A percentile compares a stretch with the other conserved stretches of the same genome.
phyloP scores from a whole-genome alignment of 129 eudicot species.

The Lactuca saligna region DNA sequence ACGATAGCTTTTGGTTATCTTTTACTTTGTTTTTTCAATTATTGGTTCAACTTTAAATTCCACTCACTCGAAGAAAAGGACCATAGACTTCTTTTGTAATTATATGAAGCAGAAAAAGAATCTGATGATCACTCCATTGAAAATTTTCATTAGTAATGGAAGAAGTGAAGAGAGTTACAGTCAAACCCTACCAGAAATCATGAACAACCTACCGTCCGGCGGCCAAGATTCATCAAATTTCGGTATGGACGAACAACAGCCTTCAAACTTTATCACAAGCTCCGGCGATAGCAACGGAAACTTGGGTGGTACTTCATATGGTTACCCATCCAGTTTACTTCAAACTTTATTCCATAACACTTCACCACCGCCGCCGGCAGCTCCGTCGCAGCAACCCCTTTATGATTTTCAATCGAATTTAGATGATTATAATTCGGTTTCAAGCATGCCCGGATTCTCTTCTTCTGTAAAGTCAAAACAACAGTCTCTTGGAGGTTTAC shows the following conservation, averaged over 20 bases:
- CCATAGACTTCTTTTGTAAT: constrained; percentile 35
- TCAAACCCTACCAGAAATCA: constrained; percentile 39
- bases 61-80: constrained; percentile 30
- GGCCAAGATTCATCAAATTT: constrained; percentile 20
- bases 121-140: constrained; percentile 26
- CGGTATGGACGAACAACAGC: constrained; percentile 31
- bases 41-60: constrained; percentile 38
- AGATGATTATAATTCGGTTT: constrained; percentile 35
- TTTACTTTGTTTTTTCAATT: constrained; percentile 37
- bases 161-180: constrained; percentile 30
- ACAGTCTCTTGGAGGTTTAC: constrained; percentile 28
- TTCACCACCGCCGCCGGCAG: constrained; percentile 5
- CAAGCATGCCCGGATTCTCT: constrained; percentile 38
- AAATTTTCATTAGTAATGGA: constrained; percentile 20
- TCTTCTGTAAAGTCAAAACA: constrained; percentile 38
- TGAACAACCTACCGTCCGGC: constrained; percentile 22
- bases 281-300: constrained; percentile 35
- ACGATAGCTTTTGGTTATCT: constrained; percentile 26
- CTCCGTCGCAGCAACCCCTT: constrained; percentile 26
- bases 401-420: constrained; percentile 31
- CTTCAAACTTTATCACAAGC: constrained; percentile 31
- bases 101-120: constrained; percentile 33
- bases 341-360: constrained; percentile 53
- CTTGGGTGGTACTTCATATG: constrained; percentile 37
- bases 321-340: constrained; percentile 51